These are phyloP conservation scores for Phytophthora tubulina DNA, from an alignment of 352 stramenopile genomes.

Conservation along the genomic window DNA sequence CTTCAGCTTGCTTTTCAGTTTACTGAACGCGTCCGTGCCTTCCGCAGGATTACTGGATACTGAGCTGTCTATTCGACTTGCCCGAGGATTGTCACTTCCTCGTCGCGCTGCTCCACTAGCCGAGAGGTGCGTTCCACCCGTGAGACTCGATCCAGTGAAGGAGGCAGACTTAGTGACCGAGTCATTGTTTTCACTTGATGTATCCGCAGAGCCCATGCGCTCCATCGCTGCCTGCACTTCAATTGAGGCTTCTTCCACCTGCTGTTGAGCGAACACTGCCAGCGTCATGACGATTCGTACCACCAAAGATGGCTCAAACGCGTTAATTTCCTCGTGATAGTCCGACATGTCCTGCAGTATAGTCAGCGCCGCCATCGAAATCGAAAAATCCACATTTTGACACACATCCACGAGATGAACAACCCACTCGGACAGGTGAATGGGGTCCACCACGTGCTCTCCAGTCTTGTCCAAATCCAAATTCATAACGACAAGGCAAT, in stretches of 20 bases:
- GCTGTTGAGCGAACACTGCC: constrained; percentile 85
- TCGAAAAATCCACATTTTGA: constrained; percentile 73
- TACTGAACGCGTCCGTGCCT: constrained; percentile 65
- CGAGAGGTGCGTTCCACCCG: constrained; percentile 25
- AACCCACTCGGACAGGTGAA: constrained; percentile 79
- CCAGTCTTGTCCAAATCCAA: constrained; percentile 45
- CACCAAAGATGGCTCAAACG: constrained; percentile 71
- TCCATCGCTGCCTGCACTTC: constrained; percentile 88
- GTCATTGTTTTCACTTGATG: constrained; percentile 18
- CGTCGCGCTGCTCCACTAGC: constrained; percentile 34
- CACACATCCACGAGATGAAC: constrained; percentile 85
- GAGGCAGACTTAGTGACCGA: constrained; percentile 41
- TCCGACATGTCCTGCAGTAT: constrained; percentile 86
- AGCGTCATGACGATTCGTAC: constrained; percentile 91
- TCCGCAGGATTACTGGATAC: constrained; percentile 41
- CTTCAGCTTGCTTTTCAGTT: constrained; percentile 80
- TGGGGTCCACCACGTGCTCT: constrained; percentile 46
- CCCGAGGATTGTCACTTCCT: constrained; percentile 57
- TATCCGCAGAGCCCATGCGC: constrained; percentile 40
- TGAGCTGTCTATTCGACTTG: constrained; percentile 53
- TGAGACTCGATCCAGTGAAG: constrained; percentile 45
- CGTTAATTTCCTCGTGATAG: constrained; percentile 77
- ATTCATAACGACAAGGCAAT: constrained; percentile 80
- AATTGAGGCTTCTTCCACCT: constrained; percentile 90
- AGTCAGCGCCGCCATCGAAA: constrained; percentile 80